Conservation (phyloP, 352 stramenopile genomes). For the Globisporangium recalcitrans region DNA sequence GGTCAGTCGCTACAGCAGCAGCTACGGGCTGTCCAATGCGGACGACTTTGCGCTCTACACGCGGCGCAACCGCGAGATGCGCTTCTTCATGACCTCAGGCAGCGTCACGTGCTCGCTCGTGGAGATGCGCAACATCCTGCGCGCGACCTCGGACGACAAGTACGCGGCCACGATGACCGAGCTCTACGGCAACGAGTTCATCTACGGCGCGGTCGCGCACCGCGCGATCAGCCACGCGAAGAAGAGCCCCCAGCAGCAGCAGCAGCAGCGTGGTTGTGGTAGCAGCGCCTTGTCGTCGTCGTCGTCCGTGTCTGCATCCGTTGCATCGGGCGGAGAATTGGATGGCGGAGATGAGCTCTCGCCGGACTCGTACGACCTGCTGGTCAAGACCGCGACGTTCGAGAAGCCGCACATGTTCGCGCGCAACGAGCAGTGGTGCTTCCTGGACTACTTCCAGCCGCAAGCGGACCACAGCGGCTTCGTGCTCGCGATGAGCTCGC, state of each 20-base stretch:
- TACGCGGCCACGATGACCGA: conserved; percentile 41
- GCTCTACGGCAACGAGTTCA: conserved; percentile 35
- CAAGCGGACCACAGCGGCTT: conserved; percentile 20
- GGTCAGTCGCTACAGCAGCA: conserved; percentile 1
- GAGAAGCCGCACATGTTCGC: conserved; percentile 35
- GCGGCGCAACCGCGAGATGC: conserved; percentile 20
- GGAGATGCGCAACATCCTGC: conserved; percentile 35
- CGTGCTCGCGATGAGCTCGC: conserved; percentile 29
- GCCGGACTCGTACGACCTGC: conserved; percentile 20
- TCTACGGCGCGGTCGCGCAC: conserved; percentile 46
- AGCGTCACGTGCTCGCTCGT: conserved; percentile 34
- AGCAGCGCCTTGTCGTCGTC: neutral
- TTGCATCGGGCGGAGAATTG: neutral
- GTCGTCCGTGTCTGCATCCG: neutral
- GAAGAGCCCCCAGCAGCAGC: neutral
- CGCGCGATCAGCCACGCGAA: conserved; percentile 19
- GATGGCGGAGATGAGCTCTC: neutral
- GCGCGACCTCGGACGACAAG: conserved; percentile 24
- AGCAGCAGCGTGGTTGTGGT: neutral
- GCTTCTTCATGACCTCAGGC: conserved; percentile 25
- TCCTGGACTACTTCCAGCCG: conserved; percentile 23
- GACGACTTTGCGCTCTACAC: conserved; percentile 24
- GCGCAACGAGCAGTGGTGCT: conserved; percentile 49
- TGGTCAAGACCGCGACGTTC: conserved; percentile 44
- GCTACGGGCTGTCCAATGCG: neutral